Conservation (phyloP, 1,284 basidiomycete species). For the Sporisorium iseilematis-ciliati region DNA sequence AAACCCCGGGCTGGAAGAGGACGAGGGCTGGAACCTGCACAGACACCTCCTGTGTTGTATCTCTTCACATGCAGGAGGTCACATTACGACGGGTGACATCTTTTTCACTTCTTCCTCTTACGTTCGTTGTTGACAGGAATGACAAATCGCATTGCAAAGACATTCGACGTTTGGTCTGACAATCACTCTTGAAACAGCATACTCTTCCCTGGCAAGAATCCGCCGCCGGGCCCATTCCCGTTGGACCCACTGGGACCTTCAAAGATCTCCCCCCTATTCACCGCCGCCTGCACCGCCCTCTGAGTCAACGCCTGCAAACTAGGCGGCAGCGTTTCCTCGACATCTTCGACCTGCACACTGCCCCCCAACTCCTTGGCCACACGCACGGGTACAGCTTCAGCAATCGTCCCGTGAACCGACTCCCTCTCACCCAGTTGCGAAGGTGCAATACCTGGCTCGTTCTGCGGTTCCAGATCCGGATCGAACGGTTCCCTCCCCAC, state of each 20-base stretch:
- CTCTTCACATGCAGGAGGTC: conserved; percentile 38
- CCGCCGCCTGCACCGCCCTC: conserved; percentile 30
- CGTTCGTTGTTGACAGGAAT: neutral
- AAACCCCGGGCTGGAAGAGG: neutral
- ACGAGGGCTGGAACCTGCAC: conserved; percentile 28
- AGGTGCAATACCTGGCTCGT: conserved; percentile 55
- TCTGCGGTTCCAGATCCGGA: conserved; percentile 51
- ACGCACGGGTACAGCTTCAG: conserved; percentile 48
- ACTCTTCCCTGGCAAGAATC: conserved; percentile 44
- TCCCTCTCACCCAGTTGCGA: conserved; percentile 34
- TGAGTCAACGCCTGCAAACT: conserved; percentile 36
- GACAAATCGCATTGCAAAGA: too few species aligned
- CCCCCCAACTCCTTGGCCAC: conserved; percentile 40
- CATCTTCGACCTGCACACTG: conserved; percentile 43
- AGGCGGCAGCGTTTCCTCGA: conserved; percentile 49
- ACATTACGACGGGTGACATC: conserved; percentile 52
- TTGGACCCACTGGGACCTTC: conserved; percentile 24
- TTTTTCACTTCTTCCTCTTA: neutral
- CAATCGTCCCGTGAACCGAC: conserved; percentile 39
- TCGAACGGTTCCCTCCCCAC: conserved; percentile 63
- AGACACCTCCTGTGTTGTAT: conserved; percentile 45
- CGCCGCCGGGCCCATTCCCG: conserved; percentile 39
- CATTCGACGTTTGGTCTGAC: too few species aligned
- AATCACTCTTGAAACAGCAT: conserved; percentile 46
- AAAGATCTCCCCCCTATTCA: conserved; percentile 13